A percentile compares a stretch with the other conserved stretches of the same genome.
Conservation (phyloP, 2,329 filamentous ascomycete species). For the Aspergillus brasiliensis region DNA sequence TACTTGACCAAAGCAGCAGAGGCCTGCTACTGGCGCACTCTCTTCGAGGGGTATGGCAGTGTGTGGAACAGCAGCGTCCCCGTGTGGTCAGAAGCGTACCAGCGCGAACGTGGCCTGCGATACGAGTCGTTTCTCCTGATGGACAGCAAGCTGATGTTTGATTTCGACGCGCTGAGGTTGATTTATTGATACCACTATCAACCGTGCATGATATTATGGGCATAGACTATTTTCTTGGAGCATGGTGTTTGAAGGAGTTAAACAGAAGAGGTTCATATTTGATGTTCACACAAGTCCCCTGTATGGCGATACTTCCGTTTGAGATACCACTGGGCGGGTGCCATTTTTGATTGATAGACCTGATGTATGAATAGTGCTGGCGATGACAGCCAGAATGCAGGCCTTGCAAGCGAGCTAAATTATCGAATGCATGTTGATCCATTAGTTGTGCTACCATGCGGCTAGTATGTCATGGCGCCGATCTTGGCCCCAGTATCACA, state of each 20-base stretch:
- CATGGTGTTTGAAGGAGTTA: neutral
- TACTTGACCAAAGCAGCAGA: constrained; percentile 55
- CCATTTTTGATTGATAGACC: neutral
- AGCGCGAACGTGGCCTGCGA: constrained; percentile 23
- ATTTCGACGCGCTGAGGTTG: constrained; percentile 15
- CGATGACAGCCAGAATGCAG: neutral
- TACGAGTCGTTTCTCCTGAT: constrained; percentile 35
- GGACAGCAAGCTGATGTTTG: constrained; percentile 28
- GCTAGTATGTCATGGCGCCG: neutral
- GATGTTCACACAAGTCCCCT: neutral
- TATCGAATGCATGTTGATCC: neutral
- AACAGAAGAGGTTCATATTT: neutral
- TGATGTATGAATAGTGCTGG: neutral
- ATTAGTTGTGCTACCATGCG: neutral
- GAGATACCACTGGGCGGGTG: neutral
- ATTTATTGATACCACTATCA: neutral
- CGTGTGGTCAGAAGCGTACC: constrained; percentile 7
- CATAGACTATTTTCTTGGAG: neutral
- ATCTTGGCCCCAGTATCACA: neutral
- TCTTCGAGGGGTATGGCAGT: constrained; percentile 37
- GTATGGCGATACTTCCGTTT: neutral
- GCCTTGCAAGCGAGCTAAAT: neutral
- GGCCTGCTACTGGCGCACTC: constrained; percentile 53
- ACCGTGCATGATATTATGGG: neutral
- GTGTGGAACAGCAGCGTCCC: constrained; percentile 25